Percentiles rank a stretch among this genome's conserved stretches.
Evolutionary conservation across 805 yeast genomes (phyloP).

Genomic region (Starmerella vaccinii): DNA sequence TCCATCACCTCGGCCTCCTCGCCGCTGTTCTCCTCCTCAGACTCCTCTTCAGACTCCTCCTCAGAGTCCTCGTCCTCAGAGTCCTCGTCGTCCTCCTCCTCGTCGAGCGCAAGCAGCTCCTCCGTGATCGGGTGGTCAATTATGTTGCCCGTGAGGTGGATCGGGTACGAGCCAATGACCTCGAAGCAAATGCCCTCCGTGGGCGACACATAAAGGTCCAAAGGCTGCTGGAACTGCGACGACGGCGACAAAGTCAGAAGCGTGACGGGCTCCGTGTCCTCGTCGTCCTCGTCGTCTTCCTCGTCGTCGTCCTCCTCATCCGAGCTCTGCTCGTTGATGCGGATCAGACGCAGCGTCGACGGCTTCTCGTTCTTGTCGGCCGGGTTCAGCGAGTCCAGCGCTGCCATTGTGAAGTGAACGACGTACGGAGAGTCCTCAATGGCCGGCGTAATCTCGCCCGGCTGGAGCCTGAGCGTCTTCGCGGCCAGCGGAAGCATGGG

Average conservation of each 20-base stretch:
- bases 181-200: conserved; percentile 90
- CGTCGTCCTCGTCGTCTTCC: conserved; percentile 45
- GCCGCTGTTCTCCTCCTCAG: conserved; percentile 34
- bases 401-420: conserved; percentile 86
- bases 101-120: conserved; percentile 37
- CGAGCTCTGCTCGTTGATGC: conserved; percentile 25
- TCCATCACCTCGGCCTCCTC: conserved; percentile 30
- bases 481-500: conserved; percentile 21
- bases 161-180: conserved; percentile 90
- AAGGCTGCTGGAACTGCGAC: conserved; percentile 61
- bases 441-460: conserved; percentile 81
- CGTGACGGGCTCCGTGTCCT: conserved; percentile 46
- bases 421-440: conserved; percentile 79
- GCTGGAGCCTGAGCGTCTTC: conserved; percentile 41
- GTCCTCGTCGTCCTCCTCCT: conserved; percentile 26
- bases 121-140: conserved; percentile 91
- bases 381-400: conserved; percentile 76
- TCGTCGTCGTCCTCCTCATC: conserved; percentile 35
- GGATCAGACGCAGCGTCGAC: conserved; percentile 74
- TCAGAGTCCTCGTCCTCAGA: conserved; percentile 30
- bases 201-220: conserved; percentile 83
- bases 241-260: conserved; percentile 89
- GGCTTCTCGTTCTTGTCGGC: conserved; percentile 53
- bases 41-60: conserved; percentile 28
- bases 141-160: conserved; percentile 89